These are phyloP conservation scores for Neoarthrinium moseri DNA, from an alignment of 2,329 filamentous ascomycete genomes.

Conservation along the genomic window DNA sequence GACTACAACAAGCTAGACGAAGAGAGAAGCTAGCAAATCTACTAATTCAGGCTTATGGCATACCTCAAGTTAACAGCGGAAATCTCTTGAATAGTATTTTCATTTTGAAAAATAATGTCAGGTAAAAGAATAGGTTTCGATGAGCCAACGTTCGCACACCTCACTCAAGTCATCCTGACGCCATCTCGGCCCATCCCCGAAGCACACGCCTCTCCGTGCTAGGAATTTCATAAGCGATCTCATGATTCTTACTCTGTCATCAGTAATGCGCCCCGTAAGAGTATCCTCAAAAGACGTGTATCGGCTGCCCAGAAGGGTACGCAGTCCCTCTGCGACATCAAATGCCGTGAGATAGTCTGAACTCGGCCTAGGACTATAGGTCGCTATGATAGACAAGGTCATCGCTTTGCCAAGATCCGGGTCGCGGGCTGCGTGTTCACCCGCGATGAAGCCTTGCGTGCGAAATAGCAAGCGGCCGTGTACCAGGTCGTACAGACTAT, in stretches of 20 bases:
- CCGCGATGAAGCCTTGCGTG: slow-evolving; percentile 1
- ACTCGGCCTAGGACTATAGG: not conserved
- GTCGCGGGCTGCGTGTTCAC: not conserved
- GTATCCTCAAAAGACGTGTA: not conserved
- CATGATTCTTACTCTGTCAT: not conserved
- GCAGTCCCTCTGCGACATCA: not conserved
- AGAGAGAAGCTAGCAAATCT: too few relatives aligned
- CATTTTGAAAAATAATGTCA: too few relatives aligned
- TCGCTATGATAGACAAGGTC: not conserved
- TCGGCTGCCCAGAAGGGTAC: not conserved
- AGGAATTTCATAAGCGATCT: not conserved
- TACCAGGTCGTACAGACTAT: not conserved
- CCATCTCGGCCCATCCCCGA: slow-evolving; percentile 4
- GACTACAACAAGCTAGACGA: too few relatives aligned
- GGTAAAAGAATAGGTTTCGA: too few relatives aligned
- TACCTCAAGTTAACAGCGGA: too few relatives aligned
- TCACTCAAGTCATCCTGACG: not conserved
- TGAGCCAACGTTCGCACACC: too few relatives aligned
- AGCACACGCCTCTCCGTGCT: not conserved
- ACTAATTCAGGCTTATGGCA: too few relatives aligned
- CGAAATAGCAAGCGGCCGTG: slow-evolving; percentile 4
- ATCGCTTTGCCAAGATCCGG: not conserved
- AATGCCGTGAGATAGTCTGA: not conserved
- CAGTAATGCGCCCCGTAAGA: not conserved
- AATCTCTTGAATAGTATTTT: too few relatives aligned